Conservation (phyloP, 2,329 filamentous ascomycete species). For the Colletotrichum caudatum region DNA sequence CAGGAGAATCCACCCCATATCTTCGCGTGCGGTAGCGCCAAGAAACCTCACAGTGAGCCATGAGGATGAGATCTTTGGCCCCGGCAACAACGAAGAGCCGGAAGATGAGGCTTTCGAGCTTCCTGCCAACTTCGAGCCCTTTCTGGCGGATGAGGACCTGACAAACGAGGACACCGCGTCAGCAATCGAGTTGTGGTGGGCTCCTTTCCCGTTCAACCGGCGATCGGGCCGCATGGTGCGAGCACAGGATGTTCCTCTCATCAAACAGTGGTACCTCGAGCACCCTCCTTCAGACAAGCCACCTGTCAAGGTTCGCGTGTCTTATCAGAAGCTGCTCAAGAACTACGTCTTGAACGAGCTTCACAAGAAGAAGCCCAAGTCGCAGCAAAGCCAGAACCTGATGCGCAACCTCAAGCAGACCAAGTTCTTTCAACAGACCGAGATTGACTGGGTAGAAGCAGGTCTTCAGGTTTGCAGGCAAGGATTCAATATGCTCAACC, state of each 20-base stretch:
- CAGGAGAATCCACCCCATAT: constrained; percentile 97
- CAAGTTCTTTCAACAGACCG: constrained; percentile 99
- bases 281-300: constrained; percentile 88
- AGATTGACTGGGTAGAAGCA: constrained; percentile 99
- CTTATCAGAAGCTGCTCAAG: constrained; percentile 97
- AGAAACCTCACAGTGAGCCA: constrained; percentile 94
- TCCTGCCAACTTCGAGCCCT: constrained; percentile 83
- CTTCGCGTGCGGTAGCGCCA: constrained; percentile 90
- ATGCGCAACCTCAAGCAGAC: constrained; percentile 92
- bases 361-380: constrained; percentile 95
- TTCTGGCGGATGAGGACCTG: constrained; percentile 88
- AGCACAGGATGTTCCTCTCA: constrained; percentile 94
- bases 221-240: constrained; percentile 96
- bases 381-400: constrained; percentile 93
- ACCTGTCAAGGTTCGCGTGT: constrained; percentile 96
- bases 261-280: constrained; percentile 99
- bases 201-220: constrained; percentile 94
- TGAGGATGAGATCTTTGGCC: constrained; percentile 93
- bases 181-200: constrained; percentile 97
- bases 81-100: constrained; percentile 76
- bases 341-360: constrained; percentile 96
- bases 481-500: constrained; percentile 98
- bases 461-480: constrained; percentile 98
- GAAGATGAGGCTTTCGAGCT: constrained; percentile 90
- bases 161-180: constrained; percentile 90